phyloP scores from a whole-genome alignment of 139 green algal genomes.

The Picochlorum sp. region DNA sequence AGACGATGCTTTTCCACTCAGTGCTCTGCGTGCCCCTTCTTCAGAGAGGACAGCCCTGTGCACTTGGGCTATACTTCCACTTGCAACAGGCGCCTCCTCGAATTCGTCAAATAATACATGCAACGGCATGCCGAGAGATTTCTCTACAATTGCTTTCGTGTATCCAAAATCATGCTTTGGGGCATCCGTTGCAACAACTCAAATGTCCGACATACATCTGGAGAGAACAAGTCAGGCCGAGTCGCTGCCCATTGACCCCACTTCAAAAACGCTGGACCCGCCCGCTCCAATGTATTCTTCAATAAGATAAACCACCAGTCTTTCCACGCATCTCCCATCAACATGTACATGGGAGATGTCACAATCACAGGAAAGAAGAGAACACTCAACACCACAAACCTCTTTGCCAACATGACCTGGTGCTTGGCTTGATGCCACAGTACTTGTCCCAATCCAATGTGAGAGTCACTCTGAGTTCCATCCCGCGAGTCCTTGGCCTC shows the following conservation, averaged over 20 bases:
- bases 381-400: slow-evolving; percentile 45
- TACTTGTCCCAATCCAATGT: neutral
- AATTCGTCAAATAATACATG: slow-evolving; percentile 78
- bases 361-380: slow-evolving; percentile 53
- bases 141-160: slow-evolving; percentile 48
- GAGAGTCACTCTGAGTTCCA: no score
- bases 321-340: slow-evolving; percentile 4
- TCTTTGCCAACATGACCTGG: slow-evolving; percentile 30
- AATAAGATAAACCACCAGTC: slow-evolving; percentile 59
- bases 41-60: slow-evolving; percentile 47
- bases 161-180: slow-evolving; percentile 52
- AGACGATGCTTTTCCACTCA: neutral
- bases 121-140: slow-evolving; percentile 60
- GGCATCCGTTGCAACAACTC: slow-evolving; percentile 65
- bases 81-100: slow-evolving; percentile 72
- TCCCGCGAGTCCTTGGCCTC: no score
- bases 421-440: slow-evolving; percentile 31
- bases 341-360: slow-evolving; percentile 12
- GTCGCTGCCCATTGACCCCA: slow-evolving; percentile 83
- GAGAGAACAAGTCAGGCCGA: slow-evolving; percentile 54
- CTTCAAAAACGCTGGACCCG: slow-evolving; percentile 79
- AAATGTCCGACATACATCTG: slow-evolving; percentile 27
- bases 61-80: slow-evolving; percentile 91
- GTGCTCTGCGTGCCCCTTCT: slow-evolving; percentile 7
- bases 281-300: slow-evolving; percentile 62